Base-by-base conservation (phyloP, 176 grass and related monocot species). In the Rhynchospora tenuis region DNA sequence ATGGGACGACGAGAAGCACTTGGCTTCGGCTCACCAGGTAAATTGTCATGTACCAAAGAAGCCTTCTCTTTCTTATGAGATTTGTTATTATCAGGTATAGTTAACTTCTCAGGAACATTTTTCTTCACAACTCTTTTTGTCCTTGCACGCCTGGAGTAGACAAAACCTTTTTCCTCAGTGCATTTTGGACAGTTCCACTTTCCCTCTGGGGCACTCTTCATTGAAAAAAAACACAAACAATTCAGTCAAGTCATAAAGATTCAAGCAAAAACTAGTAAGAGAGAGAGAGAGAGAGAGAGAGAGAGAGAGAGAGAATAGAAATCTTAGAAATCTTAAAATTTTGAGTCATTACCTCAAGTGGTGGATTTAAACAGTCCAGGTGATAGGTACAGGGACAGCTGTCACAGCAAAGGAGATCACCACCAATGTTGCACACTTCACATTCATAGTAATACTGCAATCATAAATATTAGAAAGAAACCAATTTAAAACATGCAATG, bases 371-470 rank as follows among this genome's bases (percentile, higher is more conserved):
- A 77, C 96, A 99, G 64, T 95, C 93, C 90, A 99, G 86, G 86
- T 99, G 96, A 89, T 95, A 99, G 17, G 90, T 93, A 23, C 83
- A 79, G 43, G 96, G 96, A 85, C 96, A 99, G 80, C 83, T 93
- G 81, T 95, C 96, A 61, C 96, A 99, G 71, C 96, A 99, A 9
- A 99, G 85, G 75, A 99, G 90, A 90, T 87, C 93, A 84, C 96
- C 96, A 76, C 96, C 96, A 85, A 99, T 86, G 88, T 99, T 91
- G 65, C 96, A 99, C 87, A 83, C 89, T 81, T 90, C 93, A 29
- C 96, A 99, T 75, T 99, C 96, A 45, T 86, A 99, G 86, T 95
- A 99, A 84, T 93, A 91, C 96, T 99, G 89, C 86, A 90, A 80
- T 77, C 59, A 31, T 28, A 89, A 55, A 82, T 44, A 85, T 71